These are phyloP conservation scores for Cercospora sojina DNA, from an alignment of 2,329 filamentous ascomycete species.

Conservation along the genomic window DNA sequence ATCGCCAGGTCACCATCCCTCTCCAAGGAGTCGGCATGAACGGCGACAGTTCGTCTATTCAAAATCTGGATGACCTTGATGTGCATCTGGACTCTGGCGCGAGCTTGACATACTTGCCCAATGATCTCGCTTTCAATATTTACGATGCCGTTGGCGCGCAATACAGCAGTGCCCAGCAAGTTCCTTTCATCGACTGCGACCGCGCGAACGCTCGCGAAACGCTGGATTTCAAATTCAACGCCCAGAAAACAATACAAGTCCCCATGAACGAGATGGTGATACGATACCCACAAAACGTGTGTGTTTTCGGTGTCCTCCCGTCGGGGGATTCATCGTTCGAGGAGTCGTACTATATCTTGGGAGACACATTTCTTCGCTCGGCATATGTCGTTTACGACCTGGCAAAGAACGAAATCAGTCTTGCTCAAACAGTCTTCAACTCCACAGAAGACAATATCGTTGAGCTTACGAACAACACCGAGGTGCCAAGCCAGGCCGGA, in stretches of 20 bases:
- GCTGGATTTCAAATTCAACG: slow-evolving; percentile 58
- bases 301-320: slow-evolving; percentile 34
- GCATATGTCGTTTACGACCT: slow-evolving; percentile 65
- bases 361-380: slow-evolving; percentile 63
- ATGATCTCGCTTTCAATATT: slow-evolving; percentile 52
- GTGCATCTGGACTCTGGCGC: slow-evolving; percentile 66
- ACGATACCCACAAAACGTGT: slow-evolving; percentile 27
- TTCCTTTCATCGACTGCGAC: slow-evolving; percentile 22
- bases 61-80: slow-evolving; percentile 43
- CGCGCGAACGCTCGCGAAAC: slow-evolving; percentile 48
- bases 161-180: slow-evolving; percentile 42
- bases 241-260: slow-evolving; percentile 53
- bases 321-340: slow-evolving; percentile 49
- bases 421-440: slow-evolving; percentile 62
- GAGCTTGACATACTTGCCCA: slow-evolving; percentile 67
- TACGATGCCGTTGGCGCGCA: slow-evolving; percentile 43
- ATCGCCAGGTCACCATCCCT: slow-evolving; percentile 55
- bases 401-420: slow-evolving; percentile 58
- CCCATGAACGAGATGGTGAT: slow-evolving; percentile 57
- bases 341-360: slow-evolving; percentile 51
- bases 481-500: slow-evolving; percentile 7
- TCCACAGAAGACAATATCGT: slow-evolving; percentile 51
- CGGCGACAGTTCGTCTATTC: slow-evolving; percentile 42
- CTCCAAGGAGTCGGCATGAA: slow-evolving; percentile 49
- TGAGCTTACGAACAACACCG: slow-evolving; percentile 49